Evolutionary conservation across 129 eudicot species (phyloP), one percentile per base, ranked within the genome.

Genomic region (Centella asiatica): DNA sequence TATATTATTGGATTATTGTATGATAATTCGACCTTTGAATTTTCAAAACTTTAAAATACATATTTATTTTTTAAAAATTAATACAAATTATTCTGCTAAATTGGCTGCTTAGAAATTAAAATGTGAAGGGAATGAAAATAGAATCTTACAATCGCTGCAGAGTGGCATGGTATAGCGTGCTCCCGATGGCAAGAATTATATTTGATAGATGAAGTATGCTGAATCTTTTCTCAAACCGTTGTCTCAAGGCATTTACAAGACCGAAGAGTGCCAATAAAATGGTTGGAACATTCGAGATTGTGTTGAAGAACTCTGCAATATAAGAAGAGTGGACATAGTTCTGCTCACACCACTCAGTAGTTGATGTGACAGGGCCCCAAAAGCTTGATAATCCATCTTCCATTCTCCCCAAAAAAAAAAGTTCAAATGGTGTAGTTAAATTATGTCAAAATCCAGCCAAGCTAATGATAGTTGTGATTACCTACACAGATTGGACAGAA

Each of bases 301-400:
- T 71, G 76, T 71, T 71, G 65, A 62, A 71, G 39, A 71, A 71
- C 65, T 71, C 76, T 2, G 82, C 82, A 55, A 77, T 72, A 25
- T 77, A 77, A 40, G 82, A 72, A 19, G 82, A 77, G 68, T 72
- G 66, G 39, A 67, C 72, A 68, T 77, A 77, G 56, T 77, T 77
- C 24, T 62, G 53, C 63, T 77, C 82, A 72, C 82, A 77, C 65
- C 82, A 72, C 68, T 77, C 82, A 49, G 62, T 71, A 2, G 75
- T 77, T 11, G 82, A 77, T 68, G 82, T 77, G 34, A 77, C 82
- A 37, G 82, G 82, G 15, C 82, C 82, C 82, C 82, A 77, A 18
- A 77, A 77, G 66, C 75, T 72, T 55, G 82, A 57, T 25, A 72
- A 53, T 49, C 78, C 73, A 65, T 69, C 83, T n/a, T 62, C 79